Conservation (phyloP, 106 monocot species). For the Hemerocallis citrina region DNA sequence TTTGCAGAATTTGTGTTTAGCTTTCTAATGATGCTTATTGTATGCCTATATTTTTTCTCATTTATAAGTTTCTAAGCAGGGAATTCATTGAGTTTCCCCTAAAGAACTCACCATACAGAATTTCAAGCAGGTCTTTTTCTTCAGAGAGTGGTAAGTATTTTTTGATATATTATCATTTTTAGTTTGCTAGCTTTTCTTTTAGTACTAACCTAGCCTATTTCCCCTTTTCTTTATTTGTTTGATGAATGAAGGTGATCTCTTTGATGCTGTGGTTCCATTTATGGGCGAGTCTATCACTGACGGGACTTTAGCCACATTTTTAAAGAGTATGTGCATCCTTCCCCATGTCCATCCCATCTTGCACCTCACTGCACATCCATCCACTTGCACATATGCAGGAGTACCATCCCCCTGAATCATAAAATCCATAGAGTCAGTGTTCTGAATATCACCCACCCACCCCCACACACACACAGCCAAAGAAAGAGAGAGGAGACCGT, state of each 20-base stretch:
- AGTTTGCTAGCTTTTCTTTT: neutral
- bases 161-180: neutral
- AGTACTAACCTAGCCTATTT: neutral
- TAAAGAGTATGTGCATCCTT: slow-evolving; percentile 60
- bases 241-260: slow-evolving; percentile 42
- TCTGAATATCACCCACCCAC: neutral
- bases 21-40: neutral
- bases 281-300: slow-evolving; percentile 99
- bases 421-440: too few relatives aligned
- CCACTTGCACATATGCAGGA: too few relatives aligned
- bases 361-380: too few relatives aligned
- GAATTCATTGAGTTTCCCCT: slow-evolving; percentile 23
- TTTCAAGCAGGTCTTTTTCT: slow-evolving; percentile 67
- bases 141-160: slow-evolving; percentile 51
- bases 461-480: neutral
- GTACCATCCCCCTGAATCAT: too few relatives aligned
- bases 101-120: slow-evolving; percentile 30
- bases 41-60: neutral
- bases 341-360: slow-evolving; percentile 1
- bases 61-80: slow-evolving; percentile 42
- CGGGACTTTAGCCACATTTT: slow-evolving; percentile 78
- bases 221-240: slow-evolving; percentile 2
- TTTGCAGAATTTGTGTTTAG: neutral
- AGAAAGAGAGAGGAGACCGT: too few relatives aligned
- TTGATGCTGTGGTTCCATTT: slow-evolving; percentile 82